phyloP scores from a whole-genome alignment of 768 basidiomycete species.

The Psilocybe cubensis region DNA sequence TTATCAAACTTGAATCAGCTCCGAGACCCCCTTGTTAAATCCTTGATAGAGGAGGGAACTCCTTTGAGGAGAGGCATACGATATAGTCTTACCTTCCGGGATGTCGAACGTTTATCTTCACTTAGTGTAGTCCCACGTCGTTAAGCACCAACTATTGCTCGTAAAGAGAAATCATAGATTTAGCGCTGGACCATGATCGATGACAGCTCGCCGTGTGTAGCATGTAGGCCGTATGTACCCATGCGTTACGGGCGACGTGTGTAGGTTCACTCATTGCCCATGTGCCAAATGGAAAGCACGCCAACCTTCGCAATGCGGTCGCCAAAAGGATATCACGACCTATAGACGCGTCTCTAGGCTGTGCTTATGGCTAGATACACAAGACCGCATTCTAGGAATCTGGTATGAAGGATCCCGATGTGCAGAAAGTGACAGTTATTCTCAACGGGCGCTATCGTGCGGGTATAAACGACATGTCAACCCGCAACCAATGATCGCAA shows the following conservation, averaged over 20 bases:
- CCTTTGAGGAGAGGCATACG: conserved; percentile 59
- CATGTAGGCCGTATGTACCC: too few relatives aligned
- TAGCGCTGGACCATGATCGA: not conserved
- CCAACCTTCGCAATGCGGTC: too few relatives aligned
- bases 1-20: conserved; percentile 68
- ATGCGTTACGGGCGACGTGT: too few relatives aligned
- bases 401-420: not conserved
- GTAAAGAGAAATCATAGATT: not conserved
- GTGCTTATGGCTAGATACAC: not conserved
- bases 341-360: not conserved
- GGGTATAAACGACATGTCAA: not conserved
- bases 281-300: too few relatives aligned
- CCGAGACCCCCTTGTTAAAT: conserved; percentile 38
- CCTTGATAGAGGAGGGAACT: conserved; percentile 50
- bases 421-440: not conserved
- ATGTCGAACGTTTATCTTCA: conserved; percentile 65
- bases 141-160: not conserved
- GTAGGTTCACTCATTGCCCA: too few relatives aligned
- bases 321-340: not conserved
- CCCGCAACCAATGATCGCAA: not conserved
- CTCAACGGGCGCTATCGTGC: not conserved
- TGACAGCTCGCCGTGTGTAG: too few relatives aligned
- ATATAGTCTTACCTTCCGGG: conserved; percentile 87
- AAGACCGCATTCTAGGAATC: not conserved
- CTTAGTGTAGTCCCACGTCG: conserved; percentile 10